Evolutionary conservation across 345 rosid genomes (phyloP).

Genomic region (Moringa oleifera): DNA sequence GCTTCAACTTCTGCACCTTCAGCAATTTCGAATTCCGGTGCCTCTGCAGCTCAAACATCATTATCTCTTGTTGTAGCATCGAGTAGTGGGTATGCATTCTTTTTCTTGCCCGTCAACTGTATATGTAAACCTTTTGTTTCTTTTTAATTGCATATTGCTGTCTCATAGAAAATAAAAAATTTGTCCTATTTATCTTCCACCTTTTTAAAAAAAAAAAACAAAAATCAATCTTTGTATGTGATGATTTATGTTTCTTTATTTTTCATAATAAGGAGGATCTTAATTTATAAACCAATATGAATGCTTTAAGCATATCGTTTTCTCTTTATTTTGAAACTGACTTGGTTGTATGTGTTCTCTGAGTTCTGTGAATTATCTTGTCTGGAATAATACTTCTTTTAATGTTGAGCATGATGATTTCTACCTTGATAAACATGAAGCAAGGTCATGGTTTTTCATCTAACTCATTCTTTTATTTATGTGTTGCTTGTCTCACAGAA

Average conservation of each 20-base stretch:
- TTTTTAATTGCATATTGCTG: no score
- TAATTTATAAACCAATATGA: background rate
- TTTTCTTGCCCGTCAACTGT: background rate
- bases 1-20: slow-evolving; percentile 46
- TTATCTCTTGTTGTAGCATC: slow-evolving; percentile 57
- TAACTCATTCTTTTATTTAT: background rate
- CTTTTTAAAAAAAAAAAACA: no score
- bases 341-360: no score
- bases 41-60: slow-evolving; percentile 44
- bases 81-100: slow-evolving; percentile 66
- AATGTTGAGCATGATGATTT: background rate
- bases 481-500: slow-evolving; percentile 32
- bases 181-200: no score
- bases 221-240: no score
- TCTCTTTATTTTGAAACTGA: no score
- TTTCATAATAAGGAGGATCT: background rate
- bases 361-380: no score
- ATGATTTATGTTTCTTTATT: no score
- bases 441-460: background rate
- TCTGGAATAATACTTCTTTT: background rate
- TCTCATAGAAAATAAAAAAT: no score
- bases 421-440: background rate
- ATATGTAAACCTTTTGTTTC: background rate
- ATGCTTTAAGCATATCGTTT: background rate
- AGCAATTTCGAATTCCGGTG: slow-evolving; percentile 35